Conservation (phyloP, 192 early-diverging fungal species). For the Podochytrium sp. region DNA sequence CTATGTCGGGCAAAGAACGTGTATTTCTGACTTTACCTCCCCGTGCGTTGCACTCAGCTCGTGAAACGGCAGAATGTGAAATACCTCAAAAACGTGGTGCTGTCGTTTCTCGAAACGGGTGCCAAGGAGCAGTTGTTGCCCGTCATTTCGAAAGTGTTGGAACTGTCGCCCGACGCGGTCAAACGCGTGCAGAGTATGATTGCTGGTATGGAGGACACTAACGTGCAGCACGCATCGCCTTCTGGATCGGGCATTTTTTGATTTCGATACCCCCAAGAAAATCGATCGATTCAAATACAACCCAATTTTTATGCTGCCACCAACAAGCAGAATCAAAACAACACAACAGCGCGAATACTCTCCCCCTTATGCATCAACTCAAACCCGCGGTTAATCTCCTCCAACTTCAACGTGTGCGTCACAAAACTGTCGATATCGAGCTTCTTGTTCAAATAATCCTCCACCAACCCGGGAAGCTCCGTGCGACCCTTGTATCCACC, state of each 20-base stretch:
- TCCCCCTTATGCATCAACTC: conserved; percentile 83
- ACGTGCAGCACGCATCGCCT: no score
- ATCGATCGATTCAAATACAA: no score
- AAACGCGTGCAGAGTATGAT: conserved; percentile 10
- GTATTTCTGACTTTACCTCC: conserved; percentile 1
- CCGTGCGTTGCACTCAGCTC: conserved; percentile 17
- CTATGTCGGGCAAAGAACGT: background rate
- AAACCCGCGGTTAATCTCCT: conserved; percentile 92
- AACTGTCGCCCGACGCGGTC: conserved; percentile 33
- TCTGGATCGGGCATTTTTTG: no score
- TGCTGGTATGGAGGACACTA: conserved; percentile 19
- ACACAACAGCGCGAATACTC: conserved; percentile 41
- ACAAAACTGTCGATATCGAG: conserved; percentile 91
- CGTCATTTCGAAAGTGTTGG: conserved; percentile 32
- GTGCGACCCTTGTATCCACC: conserved; percentile 95
- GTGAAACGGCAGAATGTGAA: conserved; percentile 52
- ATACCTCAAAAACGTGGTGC: conserved; percentile 73
- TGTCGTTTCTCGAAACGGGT: conserved; percentile 64
- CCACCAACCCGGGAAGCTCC: conserved; percentile 84
- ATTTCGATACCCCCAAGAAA: no score
- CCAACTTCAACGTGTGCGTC: conserved; percentile 79
- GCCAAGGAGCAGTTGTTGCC: conserved; percentile 32
- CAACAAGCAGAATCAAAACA: no score
- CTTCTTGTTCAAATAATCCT: conserved; percentile 81
- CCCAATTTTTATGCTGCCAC: no score